phyloP scores from a whole-genome alignment of 2,329 filamentous ascomycete species.

The Colletotrichum tanaceti region DNA sequence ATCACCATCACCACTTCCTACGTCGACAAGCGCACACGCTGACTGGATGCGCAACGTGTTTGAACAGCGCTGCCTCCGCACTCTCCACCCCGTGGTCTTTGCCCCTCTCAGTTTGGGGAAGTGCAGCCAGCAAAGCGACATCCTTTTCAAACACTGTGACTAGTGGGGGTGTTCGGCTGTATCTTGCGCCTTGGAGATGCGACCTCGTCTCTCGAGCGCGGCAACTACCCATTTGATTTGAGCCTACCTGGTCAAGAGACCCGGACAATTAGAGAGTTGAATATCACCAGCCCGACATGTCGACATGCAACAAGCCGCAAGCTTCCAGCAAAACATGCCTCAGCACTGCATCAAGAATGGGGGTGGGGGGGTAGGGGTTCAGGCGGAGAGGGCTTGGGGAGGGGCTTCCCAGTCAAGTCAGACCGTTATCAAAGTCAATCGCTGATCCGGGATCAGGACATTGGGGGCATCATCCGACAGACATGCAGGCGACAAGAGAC shows the following conservation, averaged over 20 bases:
- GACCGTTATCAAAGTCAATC: slow-evolving; percentile 35
- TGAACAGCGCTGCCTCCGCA: slow-evolving; percentile 8
- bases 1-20: not conserved
- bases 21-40: slow-evolving; percentile 14
- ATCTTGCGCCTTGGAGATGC: not conserved
- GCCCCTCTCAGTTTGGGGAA: slow-evolving; percentile 26
- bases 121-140: slow-evolving; percentile 18
- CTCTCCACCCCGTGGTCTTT: slow-evolving; percentile 11
- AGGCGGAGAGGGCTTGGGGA: not conserved
- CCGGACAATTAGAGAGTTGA: not conserved
- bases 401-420: slow-evolving; percentile 24
- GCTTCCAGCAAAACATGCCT: slow-evolving; percentile 1
- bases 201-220: not conserved
- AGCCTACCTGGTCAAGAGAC: not conserved
- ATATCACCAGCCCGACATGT: not conserved
- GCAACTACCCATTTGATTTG: not conserved
- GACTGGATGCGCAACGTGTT: slow-evolving; percentile 13
- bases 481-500: not conserved
- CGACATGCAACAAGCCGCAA: not conserved
- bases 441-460: slow-evolving; percentile 14
- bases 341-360: slow-evolving; percentile 9
- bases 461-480: slow-evolving; percentile 9
- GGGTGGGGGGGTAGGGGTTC: not conserved
- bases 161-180: not conserved
- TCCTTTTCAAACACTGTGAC: not conserved